Percentiles rank a stretch among this genome's conserved stretches.
Evolutionary conservation across 140 eudicot genomes (phyloP).

Genomic region (Artemisia princeps): DNA sequence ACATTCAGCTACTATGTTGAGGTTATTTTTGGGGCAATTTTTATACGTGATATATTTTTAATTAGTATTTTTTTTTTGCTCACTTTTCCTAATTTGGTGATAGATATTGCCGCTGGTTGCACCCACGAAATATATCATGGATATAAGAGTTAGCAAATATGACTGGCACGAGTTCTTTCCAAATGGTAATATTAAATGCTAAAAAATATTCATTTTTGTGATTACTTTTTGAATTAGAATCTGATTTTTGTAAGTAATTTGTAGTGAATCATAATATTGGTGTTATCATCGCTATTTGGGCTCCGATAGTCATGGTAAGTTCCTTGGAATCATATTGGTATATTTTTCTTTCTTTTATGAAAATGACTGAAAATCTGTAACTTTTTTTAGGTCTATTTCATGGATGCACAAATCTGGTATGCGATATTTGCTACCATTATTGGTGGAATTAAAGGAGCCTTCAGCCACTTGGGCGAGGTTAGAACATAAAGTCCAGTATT

Average conservation of each 20-base stretch:
- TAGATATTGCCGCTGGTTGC: slow-evolving; percentile 82
- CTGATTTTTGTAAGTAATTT: slow-evolving; percentile 27
- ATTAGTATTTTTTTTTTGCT: slow-evolving; percentile 15
- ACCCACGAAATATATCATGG: slow-evolving; percentile 74
- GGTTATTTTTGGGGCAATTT: slow-evolving; percentile 33
- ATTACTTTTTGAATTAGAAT: slow-evolving; percentile 13
- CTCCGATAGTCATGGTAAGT: slow-evolving; percentile 83
- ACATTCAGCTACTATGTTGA: slow-evolving; percentile 98
- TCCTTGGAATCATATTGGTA: not conserved
- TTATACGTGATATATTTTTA: slow-evolving; percentile 5
- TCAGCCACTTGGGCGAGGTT: slow-evolving; percentile 99
- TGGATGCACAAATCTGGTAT: slow-evolving; percentile 99
- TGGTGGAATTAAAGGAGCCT: slow-evolving; percentile 96
- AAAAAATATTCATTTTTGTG: not conserved
- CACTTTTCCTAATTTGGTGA: slow-evolving; percentile 24
- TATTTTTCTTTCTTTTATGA: slow-evolving; percentile 4
- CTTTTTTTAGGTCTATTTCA: slow-evolving; percentile 67
- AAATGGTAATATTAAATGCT: slow-evolving; percentile 42
- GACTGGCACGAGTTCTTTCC: slow-evolving; percentile 98
- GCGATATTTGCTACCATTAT: slow-evolving; percentile 72
- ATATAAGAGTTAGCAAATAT: slow-evolving; percentile 41
- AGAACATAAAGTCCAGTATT: slow-evolving; percentile 15
- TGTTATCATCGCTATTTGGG: slow-evolving; percentile 82
- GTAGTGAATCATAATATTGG: slow-evolving; percentile 72
- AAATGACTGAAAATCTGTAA: slow-evolving; percentile 16